Percentiles rank a stretch among this genome's conserved stretches.
Evolutionary conservation across 176 grass and related monocot genomes (phyloP).

Genomic region (Phyllostachys edulis): DNA sequence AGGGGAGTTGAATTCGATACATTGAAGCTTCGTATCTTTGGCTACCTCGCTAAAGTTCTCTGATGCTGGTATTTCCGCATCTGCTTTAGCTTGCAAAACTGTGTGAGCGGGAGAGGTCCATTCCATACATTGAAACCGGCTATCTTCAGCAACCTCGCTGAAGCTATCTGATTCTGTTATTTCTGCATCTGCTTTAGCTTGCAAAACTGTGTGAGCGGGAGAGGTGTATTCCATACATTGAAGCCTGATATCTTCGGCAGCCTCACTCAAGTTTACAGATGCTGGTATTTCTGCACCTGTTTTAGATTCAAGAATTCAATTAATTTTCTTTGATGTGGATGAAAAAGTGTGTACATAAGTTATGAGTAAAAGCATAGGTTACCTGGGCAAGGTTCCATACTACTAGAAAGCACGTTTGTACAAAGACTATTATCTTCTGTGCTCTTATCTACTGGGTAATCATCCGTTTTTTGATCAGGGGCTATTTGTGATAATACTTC

Average conservation of each 20-base stretch:
- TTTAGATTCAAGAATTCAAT: slow-evolving; percentile 36
- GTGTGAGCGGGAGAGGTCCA: slow-evolving; percentile 49
- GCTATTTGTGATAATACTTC: slow-evolving; percentile 28
- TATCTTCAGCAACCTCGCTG: slow-evolving; percentile 3
- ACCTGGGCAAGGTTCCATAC: slow-evolving; percentile 46
- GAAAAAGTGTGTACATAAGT: slow-evolving; percentile 7
- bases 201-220: slow-evolving; percentile 45
- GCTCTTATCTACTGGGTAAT: slow-evolving; percentile 25
- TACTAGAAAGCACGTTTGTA: slow-evolving; percentile 33
- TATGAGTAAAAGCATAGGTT: slow-evolving; percentile 22
- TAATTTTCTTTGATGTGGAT: slow-evolving; percentile 17
- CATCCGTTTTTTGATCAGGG: slow-evolving; percentile 22
- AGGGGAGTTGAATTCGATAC: slow-evolving; percentile 56
- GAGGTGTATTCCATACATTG: slow-evolving; percentile 51
- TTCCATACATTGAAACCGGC: slow-evolving; percentile 21
- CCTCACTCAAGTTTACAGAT: slow-evolving; percentile 39
- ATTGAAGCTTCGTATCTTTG: slow-evolving; percentile 5
- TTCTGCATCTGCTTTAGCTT: slow-evolving; percentile 29
- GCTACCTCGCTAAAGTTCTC: slow-evolving; percentile 30
- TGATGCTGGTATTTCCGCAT: slow-evolving; percentile 32
- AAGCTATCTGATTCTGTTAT: slow-evolving; percentile 34
- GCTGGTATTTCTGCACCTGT: slow-evolving; percentile 41
- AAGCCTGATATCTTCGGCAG: slow-evolving; percentile 22
- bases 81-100: slow-evolving; percentile 41
- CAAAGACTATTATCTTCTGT: slow-evolving; percentile 23